Percentiles rank a stretch among this genome's conserved stretches.
Evolutionary conservation across 1,284 basidiomycete genomes (phyloP).

Genomic region (Mycena citricolor): DNA sequence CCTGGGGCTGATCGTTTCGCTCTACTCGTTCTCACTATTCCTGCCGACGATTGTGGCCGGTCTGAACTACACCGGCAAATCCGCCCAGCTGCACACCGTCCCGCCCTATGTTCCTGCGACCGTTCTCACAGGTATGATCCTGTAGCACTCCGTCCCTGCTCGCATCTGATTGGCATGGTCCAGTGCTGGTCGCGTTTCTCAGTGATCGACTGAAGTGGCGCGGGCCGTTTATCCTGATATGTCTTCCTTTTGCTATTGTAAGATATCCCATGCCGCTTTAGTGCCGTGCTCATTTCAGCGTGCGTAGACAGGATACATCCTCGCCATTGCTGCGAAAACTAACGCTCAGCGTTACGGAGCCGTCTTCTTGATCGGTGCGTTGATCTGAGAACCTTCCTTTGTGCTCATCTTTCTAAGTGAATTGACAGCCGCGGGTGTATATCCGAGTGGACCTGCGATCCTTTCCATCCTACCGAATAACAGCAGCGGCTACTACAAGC

Average conservation of each 20-base stretch:
- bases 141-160: constrained; percentile 1
- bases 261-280: constrained; percentile 33
- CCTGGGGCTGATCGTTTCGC: constrained; percentile 46
- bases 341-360: constrained; percentile 27
- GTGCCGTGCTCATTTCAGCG: constrained; percentile 1
- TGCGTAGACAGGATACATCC: constrained; percentile 50
- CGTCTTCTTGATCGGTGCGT: constrained; percentile 13
- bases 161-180: neutral
- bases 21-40: constrained; percentile 64
- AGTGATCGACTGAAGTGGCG: constrained; percentile 55
- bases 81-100: constrained; percentile 60
- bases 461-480: constrained; percentile 65
- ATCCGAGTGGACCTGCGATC: constrained; percentile 49
- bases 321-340: constrained; percentile 54
- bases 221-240: constrained; percentile 60
- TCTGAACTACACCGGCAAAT: constrained; percentile 49
- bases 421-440: constrained; percentile 42
- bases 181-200: constrained; percentile 50
- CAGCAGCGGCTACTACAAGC: constrained; percentile 61
- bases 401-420: neutral
- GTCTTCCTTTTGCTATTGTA: constrained; percentile 52
- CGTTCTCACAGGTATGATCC: constrained; percentile 46
- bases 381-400: neutral
- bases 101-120: constrained; percentile 46
- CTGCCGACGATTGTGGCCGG: constrained; percentile 60